phyloP scores from a whole-genome alignment of 169 alveolate species.

The Miamiensis avidus region DNA sequence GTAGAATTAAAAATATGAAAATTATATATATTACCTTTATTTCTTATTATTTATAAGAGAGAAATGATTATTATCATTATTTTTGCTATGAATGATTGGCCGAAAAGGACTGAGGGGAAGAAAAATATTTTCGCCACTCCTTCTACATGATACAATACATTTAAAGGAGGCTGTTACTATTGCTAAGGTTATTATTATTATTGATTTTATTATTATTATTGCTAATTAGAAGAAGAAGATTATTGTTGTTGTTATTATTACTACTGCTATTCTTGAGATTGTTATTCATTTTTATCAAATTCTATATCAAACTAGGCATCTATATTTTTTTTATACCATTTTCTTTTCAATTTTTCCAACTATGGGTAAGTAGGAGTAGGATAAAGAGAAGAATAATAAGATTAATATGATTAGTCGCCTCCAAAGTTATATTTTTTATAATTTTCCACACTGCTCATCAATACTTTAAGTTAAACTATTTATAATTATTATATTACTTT shows the following conservation, averaged over 20 bases:
- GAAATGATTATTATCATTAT: conserved; percentile 4
- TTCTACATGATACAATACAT: background rate
- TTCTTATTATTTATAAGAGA: conserved; percentile 17
- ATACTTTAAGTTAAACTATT: too few relatives aligned
- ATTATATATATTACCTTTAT: conserved; percentile 5
- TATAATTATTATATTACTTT: too few relatives aligned
- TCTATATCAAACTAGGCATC: conserved; percentile 9
- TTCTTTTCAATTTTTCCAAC: conserved; percentile 18
- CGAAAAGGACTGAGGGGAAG: conserved; percentile 3
- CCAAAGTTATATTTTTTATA: too few relatives aligned
- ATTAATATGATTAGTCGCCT: background rate
- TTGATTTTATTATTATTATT: background rate
- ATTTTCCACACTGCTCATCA: background rate
- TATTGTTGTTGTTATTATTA: conserved; percentile 8
- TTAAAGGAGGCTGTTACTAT: background rate
- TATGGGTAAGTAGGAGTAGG: background rate
- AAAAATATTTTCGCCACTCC: background rate
- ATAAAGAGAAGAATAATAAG: background rate
- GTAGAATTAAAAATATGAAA: too few relatives aligned
- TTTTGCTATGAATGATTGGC: conserved; percentile 4
- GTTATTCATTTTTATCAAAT: conserved; percentile 1
- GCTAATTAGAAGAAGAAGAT: too few relatives aligned
- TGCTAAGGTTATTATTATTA: conserved; percentile 1
- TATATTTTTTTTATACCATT: conserved; percentile 24
- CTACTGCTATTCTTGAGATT: background rate